These are phyloP conservation scores for Linnemannia schmuckeri DNA, from an alignment of 192 early-diverging fungal genomes.

Conservation along the genomic window DNA sequence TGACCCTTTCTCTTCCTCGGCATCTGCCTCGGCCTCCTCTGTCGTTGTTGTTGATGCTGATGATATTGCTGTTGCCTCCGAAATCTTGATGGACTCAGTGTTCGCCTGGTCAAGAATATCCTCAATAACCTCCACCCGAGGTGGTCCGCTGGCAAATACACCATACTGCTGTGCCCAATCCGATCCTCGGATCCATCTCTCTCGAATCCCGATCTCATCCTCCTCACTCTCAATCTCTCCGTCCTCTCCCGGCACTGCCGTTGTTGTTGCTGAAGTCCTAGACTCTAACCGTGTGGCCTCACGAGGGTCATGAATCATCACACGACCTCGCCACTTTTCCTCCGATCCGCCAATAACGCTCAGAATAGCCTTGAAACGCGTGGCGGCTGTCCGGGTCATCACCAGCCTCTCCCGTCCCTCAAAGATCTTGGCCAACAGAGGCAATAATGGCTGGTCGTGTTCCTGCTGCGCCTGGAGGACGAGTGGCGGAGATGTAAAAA, in stretches of 20 bases:
- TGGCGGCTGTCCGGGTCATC: conserved; percentile 54
- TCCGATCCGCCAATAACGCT: conserved; percentile 57
- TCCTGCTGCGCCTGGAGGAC: conserved; percentile 61
- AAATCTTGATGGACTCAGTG: neutral
- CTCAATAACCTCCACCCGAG: conserved; percentile 46
- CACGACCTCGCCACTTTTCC: conserved; percentile 53
- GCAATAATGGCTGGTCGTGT: conserved; percentile 44
- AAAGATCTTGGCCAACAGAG: conserved; percentile 47
- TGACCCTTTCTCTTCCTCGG: neutral
- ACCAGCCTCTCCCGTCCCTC: conserved; percentile 54
- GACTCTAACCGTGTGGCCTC: neutral
- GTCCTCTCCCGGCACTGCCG: neutral
- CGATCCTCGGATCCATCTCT: conserved; percentile 41
- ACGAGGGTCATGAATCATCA: conserved; percentile 44
- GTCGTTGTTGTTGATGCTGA: neutral
- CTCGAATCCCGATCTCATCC: conserved; percentile 18
- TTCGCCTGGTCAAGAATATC: conserved; percentile 8
- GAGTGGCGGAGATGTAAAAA: conserved; percentile 54
- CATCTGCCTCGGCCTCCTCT: neutral
- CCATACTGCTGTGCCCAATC: conserved; percentile 51
- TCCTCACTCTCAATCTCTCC: conserved; percentile 1
- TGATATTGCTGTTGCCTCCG: neutral
- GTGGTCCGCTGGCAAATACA: conserved; percentile 38
- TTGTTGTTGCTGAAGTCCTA: neutral
- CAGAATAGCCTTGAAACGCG: conserved; percentile 55